These are phyloP conservation scores for Piloderma croceum DNA, from an alignment of 768 basidiomycete genomes.

Conservation along the genomic window DNA sequence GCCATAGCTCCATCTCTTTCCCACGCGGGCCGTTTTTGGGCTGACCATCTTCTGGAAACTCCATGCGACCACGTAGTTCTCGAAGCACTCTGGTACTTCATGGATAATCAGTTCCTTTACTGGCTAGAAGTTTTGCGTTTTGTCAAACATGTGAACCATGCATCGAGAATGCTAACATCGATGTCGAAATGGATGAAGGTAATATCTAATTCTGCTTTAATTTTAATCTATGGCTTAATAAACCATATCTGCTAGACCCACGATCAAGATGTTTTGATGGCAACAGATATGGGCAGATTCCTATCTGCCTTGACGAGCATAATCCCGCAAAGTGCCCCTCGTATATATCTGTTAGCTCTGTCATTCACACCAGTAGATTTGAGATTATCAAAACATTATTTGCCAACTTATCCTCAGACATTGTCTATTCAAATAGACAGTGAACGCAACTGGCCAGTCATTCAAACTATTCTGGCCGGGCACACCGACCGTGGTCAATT, in stretches of 20 bases:
- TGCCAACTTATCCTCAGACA: constrained; percentile 11
- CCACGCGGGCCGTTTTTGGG: constrained; percentile 30
- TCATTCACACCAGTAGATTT: constrained; percentile 20
- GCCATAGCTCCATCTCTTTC: constrained; percentile 20
- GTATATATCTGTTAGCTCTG: constrained; percentile 17
- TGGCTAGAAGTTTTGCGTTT: constrained; percentile 32
- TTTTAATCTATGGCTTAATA: too few relatives aligned
- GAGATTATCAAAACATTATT: constrained; percentile 8
- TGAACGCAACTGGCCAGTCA: constrained; percentile 13
- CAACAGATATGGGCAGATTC: constrained; percentile 7
- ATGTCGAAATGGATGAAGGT: too few relatives aligned
- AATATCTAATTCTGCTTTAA: too few relatives aligned
- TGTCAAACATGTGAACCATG: constrained; percentile 11
- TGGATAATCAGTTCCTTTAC: constrained; percentile 21
- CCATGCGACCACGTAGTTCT: constrained; percentile 3
- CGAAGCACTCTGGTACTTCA: constrained; percentile 13
- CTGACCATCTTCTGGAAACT: constrained; percentile 18
- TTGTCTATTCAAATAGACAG: constrained; percentile 9
- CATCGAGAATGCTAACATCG: too few relatives aligned
- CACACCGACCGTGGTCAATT: too few relatives aligned
- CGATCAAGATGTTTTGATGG: too few relatives aligned
- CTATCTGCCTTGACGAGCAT: constrained; percentile 1
- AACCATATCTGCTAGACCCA: too few relatives aligned
- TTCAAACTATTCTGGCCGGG: constrained; percentile 12
- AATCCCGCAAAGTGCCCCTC: constrained; percentile 11